Percentiles rank a stretch among this genome's conserved stretches.
These are phyloP conservation scores for Colletotrichum aenigma DNA, from an alignment of 2,329 filamentous ascomycete species.

Conservation along the genomic window DNA sequence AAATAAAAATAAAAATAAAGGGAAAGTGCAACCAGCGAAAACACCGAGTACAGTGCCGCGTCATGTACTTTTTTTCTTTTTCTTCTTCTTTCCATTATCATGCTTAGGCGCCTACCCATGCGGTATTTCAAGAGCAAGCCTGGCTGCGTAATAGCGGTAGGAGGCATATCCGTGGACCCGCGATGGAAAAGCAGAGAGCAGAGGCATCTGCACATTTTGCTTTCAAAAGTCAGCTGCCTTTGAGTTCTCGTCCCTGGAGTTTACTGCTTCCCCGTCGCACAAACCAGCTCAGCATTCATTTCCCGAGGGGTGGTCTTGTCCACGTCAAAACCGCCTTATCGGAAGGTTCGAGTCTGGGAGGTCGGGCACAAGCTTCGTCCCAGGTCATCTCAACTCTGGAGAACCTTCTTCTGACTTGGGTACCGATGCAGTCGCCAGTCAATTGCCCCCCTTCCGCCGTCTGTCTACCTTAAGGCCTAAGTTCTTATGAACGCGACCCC, in stretches of 20 bases:
- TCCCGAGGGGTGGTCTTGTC: not conserved
- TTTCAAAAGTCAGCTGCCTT: conserved; percentile 15
- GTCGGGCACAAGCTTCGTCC: not conserved
- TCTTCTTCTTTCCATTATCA: not conserved
- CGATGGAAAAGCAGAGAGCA: not conserved
- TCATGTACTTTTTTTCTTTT: not conserved
- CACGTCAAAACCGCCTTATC: not conserved
- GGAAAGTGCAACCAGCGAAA: not conserved
- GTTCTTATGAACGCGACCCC: not conserved
- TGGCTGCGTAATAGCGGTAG: not conserved
- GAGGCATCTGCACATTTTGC: not conserved
- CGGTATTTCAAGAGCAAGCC: not conserved
- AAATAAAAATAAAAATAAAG: not conserved
- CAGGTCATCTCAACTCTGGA: not conserved
- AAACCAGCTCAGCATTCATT: not conserved
- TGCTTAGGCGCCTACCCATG: not conserved
- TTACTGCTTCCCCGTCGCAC: not conserved
- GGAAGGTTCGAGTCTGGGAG: not conserved
- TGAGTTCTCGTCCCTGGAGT: conserved; percentile 17
- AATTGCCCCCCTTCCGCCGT: not conserved
- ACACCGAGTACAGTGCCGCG: not conserved
- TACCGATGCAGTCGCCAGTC: not conserved
- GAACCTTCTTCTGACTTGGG: not conserved
- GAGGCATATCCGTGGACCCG: not conserved
- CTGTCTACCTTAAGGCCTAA: not conserved